Percentiles rank a stretch among this genome's conserved stretches.
Evolutionary conservation across 177 flowering plant species (phyloP).

Genomic region (Vitis hybrid): DNA sequence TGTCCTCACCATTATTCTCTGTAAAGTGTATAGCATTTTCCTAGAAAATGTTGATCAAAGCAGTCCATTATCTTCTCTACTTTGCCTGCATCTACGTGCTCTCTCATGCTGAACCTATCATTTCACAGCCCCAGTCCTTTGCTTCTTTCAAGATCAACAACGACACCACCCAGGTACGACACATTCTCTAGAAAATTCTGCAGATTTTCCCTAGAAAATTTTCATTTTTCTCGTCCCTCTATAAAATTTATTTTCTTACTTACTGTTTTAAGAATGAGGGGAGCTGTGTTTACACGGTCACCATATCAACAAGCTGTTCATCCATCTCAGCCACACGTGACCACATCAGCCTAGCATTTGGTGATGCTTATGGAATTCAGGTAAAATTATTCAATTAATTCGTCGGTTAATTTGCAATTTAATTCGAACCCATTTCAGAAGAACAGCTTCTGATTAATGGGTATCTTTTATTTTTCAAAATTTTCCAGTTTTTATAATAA

Average conservation of each 20-base stretch:
- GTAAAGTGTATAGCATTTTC: no score
- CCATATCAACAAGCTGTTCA: constrained; percentile 71
- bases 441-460: neutral
- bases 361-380: constrained; percentile 78
- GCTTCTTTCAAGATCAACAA: no score
- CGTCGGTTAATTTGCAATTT: neutral
- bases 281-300: constrained; percentile 59
- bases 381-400: constrained; percentile 17
- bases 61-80: no score
- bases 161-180: no score
- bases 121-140: no score
- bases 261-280: constrained; percentile 22
- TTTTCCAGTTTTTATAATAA: no score
- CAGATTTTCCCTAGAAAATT: neutral
- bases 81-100: no score
- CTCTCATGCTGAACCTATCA: no score
- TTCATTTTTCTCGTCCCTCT: neutral
- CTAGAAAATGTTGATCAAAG: no score
- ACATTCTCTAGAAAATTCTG: no score
- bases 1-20: no score
- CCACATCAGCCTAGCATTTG: constrained; percentile 62
- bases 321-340: constrained; percentile 65
- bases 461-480: no score
- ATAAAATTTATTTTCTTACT: neutral
- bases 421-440: constrained; percentile 8